Evolutionary conservation across 2,329 filamentous ascomycete genomes (phyloP).

Genomic region (Drechmeria coniospora): DNA sequence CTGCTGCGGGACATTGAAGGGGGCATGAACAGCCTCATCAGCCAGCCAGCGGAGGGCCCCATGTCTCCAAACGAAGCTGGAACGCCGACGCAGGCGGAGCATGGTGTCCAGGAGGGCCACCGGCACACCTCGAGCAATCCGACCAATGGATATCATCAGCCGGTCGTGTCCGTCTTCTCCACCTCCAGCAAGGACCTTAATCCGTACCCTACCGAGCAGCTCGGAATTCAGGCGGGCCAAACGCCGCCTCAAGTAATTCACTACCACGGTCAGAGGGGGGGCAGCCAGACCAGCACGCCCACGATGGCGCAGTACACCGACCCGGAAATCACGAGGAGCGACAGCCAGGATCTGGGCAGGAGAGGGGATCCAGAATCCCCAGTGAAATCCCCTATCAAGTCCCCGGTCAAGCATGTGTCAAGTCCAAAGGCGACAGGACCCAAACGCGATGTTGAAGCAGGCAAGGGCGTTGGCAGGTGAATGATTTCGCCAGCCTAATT

Average conservation of each 20-base stretch:
- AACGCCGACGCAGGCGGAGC: constrained; percentile 47
- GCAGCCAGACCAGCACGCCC: constrained; percentile 50
- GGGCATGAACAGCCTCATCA: constrained; percentile 60
- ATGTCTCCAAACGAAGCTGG: constrained; percentile 39
- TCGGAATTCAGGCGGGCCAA: constrained; percentile 47
- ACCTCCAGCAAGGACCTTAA: constrained; percentile 56
- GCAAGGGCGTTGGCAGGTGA: background rate
- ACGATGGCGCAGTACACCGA: constrained; percentile 39
- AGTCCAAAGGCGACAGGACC: constrained; percentile 8
- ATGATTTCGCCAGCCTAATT: background rate
- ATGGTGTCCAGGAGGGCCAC: constrained; percentile 29
- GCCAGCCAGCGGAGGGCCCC: constrained; percentile 37
- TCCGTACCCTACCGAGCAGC: constrained; percentile 49
- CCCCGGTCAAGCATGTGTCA: no score
- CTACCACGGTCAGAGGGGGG: constrained; percentile 52
- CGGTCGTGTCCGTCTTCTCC: constrained; percentile 52
- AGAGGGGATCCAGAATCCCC: constrained; percentile 21
- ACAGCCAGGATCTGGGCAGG: constrained; percentile 30
- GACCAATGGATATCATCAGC: constrained; percentile 52
- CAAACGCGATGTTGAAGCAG: background rate
- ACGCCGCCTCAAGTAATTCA: constrained; percentile 50
- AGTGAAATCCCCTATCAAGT: constrained; percentile 17
- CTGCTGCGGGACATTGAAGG: constrained; percentile 87
- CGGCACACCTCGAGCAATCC: constrained; percentile 27
- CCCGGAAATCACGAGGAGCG: constrained; percentile 26